Conservation (phyloP, 2,329 filamentous ascomycete genomes). For the Pseudocercospora macadamiae region DNA sequence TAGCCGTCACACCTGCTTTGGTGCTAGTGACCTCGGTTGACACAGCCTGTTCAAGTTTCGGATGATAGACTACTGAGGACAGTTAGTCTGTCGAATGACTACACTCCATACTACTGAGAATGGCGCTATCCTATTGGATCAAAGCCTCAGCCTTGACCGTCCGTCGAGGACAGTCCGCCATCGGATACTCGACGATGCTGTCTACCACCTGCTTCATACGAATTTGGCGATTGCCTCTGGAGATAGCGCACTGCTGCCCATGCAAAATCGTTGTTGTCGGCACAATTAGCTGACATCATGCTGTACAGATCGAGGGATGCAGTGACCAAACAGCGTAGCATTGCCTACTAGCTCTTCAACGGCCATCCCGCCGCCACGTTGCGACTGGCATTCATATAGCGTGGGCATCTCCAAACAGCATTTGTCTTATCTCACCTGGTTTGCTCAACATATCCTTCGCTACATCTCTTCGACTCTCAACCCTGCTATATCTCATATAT, state of each 20-base stretch:
- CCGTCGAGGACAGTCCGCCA: neutral
- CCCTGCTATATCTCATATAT: neutral
- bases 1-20: neutral
- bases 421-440: neutral
- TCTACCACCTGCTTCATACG: neutral
- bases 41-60: neutral
- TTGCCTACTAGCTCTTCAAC: neutral
- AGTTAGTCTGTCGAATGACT: neutral
- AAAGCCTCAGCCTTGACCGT: constrained; percentile 1
- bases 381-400: neutral
- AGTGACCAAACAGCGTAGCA: neutral
- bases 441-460: too few species aligned
- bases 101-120: neutral
- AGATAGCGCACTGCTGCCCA: neutral
- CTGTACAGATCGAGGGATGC: constrained; percentile 1
- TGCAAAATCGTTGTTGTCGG: neutral
- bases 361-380: neutral
- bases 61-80: neutral
- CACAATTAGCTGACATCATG: neutral
- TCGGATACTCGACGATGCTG: neutral
- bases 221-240: neutral
- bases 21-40: neutral
- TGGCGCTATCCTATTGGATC: neutral
- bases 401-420: neutral
- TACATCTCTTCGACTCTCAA: neutral